Conservation (phyloP, 805 yeast species). For the Metschnikowia anglica region DNA sequence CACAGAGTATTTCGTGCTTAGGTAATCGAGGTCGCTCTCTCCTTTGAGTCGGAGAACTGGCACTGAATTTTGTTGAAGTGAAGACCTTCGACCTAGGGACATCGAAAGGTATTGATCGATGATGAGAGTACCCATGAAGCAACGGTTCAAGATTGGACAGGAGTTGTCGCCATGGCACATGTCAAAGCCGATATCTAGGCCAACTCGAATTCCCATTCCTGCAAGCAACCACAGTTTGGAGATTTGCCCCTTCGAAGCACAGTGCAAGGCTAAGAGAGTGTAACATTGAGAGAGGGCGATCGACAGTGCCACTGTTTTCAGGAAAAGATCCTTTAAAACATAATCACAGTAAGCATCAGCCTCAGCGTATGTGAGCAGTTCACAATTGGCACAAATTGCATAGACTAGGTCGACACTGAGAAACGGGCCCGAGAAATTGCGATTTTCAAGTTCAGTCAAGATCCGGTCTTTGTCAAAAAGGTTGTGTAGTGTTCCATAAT, state of each 20-base stretch:
- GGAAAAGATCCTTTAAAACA: constrained; percentile 12
- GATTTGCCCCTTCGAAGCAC: constrained; percentile 18
- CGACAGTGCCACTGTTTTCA: constrained; percentile 10
- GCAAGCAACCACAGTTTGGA: constrained; percentile 20
- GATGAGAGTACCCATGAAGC: constrained; percentile 17
- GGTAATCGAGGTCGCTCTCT: constrained; percentile 15
- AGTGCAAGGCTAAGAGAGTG: constrained; percentile 17
- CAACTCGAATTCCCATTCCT: constrained; percentile 19
- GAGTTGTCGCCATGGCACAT: constrained; percentile 8
- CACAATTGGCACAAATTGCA: constrained; percentile 18
- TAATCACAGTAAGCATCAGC: constrained; percentile 18
- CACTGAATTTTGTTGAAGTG: constrained; percentile 8
- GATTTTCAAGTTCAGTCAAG: constrained; percentile 13
- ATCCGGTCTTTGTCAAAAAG: constrained; percentile 15
- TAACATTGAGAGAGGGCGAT: constrained; percentile 19
- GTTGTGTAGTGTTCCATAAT: constrained; percentile 7
- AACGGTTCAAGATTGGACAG: constrained; percentile 12
- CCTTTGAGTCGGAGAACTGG: constrained; percentile 17
- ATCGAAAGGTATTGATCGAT: constrained; percentile 18
- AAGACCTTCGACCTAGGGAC: constrained; percentile 17
- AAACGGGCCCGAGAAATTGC: constrained; percentile 13
- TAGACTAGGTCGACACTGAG: constrained; percentile 15
- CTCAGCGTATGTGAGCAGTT: constrained; percentile 11
- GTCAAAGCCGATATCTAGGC: constrained; percentile 20
- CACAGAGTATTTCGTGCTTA: constrained; percentile 15